These are phyloP conservation scores for Pseudogymnoascus destructans DNA, from an alignment of 2,329 filamentous ascomycete species.

Conservation along the genomic window DNA sequence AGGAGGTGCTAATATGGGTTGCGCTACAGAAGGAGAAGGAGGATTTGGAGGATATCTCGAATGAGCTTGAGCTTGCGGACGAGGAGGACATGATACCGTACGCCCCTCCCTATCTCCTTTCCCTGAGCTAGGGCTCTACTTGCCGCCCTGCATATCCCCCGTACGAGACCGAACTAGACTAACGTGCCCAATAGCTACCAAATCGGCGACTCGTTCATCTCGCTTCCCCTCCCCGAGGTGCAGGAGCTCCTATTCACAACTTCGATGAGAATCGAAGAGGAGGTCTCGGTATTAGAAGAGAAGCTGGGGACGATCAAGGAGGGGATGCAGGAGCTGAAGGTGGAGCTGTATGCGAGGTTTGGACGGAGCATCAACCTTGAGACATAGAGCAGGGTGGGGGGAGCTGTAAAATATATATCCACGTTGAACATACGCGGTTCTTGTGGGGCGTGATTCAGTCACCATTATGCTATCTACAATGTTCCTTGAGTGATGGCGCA, in stretches of 20 bases:
- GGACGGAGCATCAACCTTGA: slow-evolving; percentile 95
- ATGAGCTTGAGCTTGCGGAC: slow-evolving; percentile 84
- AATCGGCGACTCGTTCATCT: slow-evolving; percentile 91
- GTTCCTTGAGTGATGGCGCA: neutral
- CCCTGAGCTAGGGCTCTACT: neutral
- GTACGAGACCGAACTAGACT: neutral
- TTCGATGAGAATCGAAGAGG: slow-evolving; percentile 60
- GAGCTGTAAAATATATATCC: slow-evolving; percentile 6
- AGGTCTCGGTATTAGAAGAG: slow-evolving; percentile 64
- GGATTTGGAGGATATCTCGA: slow-evolving; percentile 84
- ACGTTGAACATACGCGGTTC: neutral
- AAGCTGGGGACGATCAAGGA: slow-evolving; percentile 62
- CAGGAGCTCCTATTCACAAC: slow-evolving; percentile 69
- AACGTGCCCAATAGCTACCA: slow-evolving; percentile 57
- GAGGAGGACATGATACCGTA: slow-evolving; percentile 91
- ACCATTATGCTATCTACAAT: neutral
- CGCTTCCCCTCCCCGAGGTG: slow-evolving; percentile 69
- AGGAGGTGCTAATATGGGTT: slow-evolving; percentile 13
- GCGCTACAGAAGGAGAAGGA: slow-evolving; percentile 86
- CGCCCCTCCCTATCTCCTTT: slow-evolving; percentile 25
- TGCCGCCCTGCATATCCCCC: no score
- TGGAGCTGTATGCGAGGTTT: slow-evolving; percentile 85
- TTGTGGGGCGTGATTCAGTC: neutral
- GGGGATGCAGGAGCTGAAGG: slow-evolving; percentile 83
- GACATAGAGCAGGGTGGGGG: slow-evolving; percentile 41